Percentiles rank a stretch among this genome's conserved stretches.
Evolutionary conservation across 192 early-diverging fungal species (phyloP).

Genomic region (Coemansia sp.): DNA sequence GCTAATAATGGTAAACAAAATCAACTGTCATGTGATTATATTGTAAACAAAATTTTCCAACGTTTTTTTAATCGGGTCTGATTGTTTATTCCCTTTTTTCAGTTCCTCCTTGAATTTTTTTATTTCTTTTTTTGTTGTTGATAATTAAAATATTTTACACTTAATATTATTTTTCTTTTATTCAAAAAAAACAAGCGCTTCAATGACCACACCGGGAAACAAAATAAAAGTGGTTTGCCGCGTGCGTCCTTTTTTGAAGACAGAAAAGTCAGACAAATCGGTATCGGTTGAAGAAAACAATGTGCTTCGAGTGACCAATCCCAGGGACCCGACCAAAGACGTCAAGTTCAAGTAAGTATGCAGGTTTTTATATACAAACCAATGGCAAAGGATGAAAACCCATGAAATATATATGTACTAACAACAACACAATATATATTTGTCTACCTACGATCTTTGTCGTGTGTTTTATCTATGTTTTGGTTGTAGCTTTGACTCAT

Average conservation of each 20-base stretch:
- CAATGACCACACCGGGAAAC: conserved; percentile 30
- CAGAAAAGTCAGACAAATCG: conserved; percentile 55
- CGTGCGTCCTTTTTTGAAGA: conserved; percentile 60
- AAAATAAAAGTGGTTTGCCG: conserved; percentile 64
- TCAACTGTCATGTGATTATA: not conserved
- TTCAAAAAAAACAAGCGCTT: not conserved
- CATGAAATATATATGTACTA: no score
- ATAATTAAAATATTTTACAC: not conserved
- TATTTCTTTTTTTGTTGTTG: not conserved
- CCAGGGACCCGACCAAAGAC: conserved; percentile 55
- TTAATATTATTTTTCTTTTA: not conserved
- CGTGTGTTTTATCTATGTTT: not conserved
- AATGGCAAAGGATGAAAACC: no score
- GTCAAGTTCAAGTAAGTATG: conserved; percentile 39
- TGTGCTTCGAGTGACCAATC: conserved; percentile 58
- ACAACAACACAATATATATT: no score
- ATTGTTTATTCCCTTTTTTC: conserved; percentile 8
- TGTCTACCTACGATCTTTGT: no score
- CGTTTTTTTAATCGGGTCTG: conserved; percentile 5
- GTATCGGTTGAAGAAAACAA: conserved; percentile 41
- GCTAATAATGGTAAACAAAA: not conserved
- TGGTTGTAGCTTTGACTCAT: conserved; percentile 53
- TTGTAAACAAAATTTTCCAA: conserved; percentile 9
- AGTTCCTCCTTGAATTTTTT: not conserved
- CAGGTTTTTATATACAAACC: not conserved